phyloP scores from a whole-genome alignment of 192 early-diverging fungal species.

The Gamsiella multidivaricata region DNA sequence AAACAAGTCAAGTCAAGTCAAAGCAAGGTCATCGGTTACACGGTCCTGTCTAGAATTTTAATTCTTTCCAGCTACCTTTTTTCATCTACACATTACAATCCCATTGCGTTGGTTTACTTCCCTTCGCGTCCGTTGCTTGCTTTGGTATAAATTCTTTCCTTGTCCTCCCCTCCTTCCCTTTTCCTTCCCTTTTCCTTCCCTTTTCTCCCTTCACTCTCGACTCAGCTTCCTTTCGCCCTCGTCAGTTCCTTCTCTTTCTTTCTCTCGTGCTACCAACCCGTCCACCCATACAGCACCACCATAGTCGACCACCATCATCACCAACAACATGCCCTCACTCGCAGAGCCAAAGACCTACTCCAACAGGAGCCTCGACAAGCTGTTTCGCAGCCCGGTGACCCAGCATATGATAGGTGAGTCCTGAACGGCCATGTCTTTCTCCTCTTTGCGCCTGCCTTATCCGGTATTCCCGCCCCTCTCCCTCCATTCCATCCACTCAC shows the following conservation, averaged over 20 bases:
- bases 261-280: background rate
- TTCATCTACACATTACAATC: background rate
- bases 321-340: constrained; percentile 39
- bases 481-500: background rate
- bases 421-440: background rate
- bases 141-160: background rate
- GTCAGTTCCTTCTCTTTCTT: background rate
- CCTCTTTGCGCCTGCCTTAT: background rate
- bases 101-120: background rate
- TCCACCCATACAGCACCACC: background rate
- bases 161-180: background rate
- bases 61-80: constrained; percentile 35
- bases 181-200: background rate
- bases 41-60: constrained; percentile 55
- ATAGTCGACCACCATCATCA: background rate
- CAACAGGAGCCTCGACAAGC: constrained; percentile 44
- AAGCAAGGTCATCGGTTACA: no score
- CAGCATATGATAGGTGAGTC: constrained; percentile 54
- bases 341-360: constrained; percentile 51
- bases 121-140: background rate
- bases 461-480: background rate
- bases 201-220: background rate
- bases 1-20: no score
- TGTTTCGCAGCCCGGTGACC: constrained; percentile 51
- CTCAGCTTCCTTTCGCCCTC: background rate